phyloP scores from a whole-genome alignment of 148 eudicot genomes.

The Nepenthes gracilis region DNA sequence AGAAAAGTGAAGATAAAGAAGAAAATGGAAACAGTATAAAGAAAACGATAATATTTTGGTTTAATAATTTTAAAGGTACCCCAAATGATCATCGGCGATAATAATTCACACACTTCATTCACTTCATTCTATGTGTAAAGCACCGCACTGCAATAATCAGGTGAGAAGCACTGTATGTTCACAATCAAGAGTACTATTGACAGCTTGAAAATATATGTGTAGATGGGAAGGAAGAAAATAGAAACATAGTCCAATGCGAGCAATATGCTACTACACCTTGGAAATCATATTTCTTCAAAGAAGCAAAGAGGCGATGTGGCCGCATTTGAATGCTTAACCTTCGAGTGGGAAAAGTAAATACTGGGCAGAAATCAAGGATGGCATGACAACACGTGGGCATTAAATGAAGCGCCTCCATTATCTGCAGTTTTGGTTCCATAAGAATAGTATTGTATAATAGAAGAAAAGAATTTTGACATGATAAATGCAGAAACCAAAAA shows the following conservation, averaged over 20 bases:
- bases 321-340: conserved; percentile 5
- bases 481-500: too few species aligned
- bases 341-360: conserved; percentile 1
- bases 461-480: too few species aligned
- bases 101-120: too few species aligned
- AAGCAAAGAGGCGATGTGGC: conserved; percentile 12
- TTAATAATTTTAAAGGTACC: too few species aligned
- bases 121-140: too few species aligned
- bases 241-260: not conserved
- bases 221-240: not conserved
- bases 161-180: not conserved
- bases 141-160: too few species aligned
- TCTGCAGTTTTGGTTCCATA: not conserved
- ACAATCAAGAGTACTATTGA: not conserved
- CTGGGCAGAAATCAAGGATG: not conserved
- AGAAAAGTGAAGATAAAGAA: too few species aligned
- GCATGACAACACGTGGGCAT: not conserved
- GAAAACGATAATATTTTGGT: too few species aligned
- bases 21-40: too few species aligned
- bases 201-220: not conserved
- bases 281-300: conserved; percentile 23
- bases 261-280: conserved; percentile 9
- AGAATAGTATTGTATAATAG: too few species aligned
- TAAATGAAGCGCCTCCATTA: conserved; percentile 3
- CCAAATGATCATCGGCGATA: too few species aligned